These are phyloP conservation scores for Metarhizium robertsii DNA, from an alignment of 2,329 filamentous ascomycete species.

Conservation along the genomic window DNA sequence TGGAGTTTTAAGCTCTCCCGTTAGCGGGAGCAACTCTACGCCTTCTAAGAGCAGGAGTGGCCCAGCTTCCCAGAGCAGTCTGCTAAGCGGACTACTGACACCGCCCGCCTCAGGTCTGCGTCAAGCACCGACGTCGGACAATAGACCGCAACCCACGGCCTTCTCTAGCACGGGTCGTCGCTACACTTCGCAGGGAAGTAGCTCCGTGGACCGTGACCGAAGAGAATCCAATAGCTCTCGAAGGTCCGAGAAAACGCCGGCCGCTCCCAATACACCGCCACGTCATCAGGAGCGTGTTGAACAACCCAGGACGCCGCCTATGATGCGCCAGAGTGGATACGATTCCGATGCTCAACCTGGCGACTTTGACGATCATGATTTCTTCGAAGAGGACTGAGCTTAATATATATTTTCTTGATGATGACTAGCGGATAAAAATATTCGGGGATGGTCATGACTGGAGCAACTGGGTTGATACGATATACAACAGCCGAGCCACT, in stretches of 20 bases:
- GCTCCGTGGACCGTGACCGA: constrained; percentile 14
- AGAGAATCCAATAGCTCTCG: constrained; percentile 23
- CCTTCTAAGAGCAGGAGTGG: constrained; percentile 53
- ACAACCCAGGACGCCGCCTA: constrained; percentile 49
- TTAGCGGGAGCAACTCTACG: constrained; percentile 35
- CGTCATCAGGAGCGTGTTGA: constrained; percentile 27
- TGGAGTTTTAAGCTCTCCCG: constrained; percentile 35
- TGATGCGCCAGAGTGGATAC: constrained; percentile 50
- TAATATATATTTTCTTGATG: neutral
- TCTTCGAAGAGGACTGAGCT: constrained; percentile 41
- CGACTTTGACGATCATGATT: constrained; percentile 50
- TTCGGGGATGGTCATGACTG: neutral
- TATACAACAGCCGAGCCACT: neutral
- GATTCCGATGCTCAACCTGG: constrained; percentile 52
- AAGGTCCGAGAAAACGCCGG: constrained; percentile 30
- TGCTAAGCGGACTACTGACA: constrained; percentile 75
- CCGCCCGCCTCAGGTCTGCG: constrained; percentile 72
- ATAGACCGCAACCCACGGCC: constrained; percentile 45
- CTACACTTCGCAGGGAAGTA: constrained; percentile 36
- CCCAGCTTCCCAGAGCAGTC: constrained; percentile 42
- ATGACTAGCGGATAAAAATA: neutral
- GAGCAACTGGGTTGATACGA: neutral
- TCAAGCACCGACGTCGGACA: constrained; percentile 41
- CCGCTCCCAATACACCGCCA: constrained; percentile 31
- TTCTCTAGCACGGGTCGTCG: constrained; percentile 52